Evolutionary conservation across 345 rosid genomes (phyloP), one percentile per base, ranked within the genome.

Genomic region (Euphorbia pulcherrima): DNA sequence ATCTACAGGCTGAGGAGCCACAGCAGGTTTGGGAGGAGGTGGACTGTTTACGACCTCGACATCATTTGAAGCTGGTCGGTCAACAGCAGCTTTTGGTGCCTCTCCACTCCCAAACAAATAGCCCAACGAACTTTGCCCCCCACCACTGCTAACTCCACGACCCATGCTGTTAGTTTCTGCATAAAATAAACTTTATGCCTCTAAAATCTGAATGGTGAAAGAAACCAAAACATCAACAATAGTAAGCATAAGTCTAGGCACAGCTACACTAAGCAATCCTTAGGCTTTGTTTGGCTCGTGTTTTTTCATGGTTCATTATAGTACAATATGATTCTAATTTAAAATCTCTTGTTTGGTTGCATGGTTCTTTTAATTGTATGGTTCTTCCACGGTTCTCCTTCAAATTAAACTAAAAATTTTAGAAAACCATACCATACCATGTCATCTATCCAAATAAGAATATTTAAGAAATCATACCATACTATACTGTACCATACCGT

Each of bases 121-220:
- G 29, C 94, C 94, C 73, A 90, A 71, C 39, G 97, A 90, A 72
- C 97, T 90, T 83, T 86, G 97, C 20, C 94, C 94, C 33, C 97
- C 97, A 59, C 97, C 97, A 37, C 79, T 68, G 66, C 97, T 88
- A 56, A 81, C 84, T 80, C 97, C 97, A 55, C 92, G 94, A 61
- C 90, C 89, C 92, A 90, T 90, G 39, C 58, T 69, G 58, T 72
- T 24, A 61, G 56, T 64, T 62, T 59, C 50, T 67, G 5, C 0
- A 6, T 17, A 51, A 11, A 41, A 33, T n/a, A 30, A 40, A 56
- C 24, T 52, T 26, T 20, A 30, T 48, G 48, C 29, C 62, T 27
- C 23, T 37, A 23, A 16, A n/a, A 4, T n/a, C 18, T 16, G 1
- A 35, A 55, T 24, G 8, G 28, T 1, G 30, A 37, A 20, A 14